Conservation (phyloP, 495 filamentous ascomycete species). For the Neurospora tetrasperma region DNA sequence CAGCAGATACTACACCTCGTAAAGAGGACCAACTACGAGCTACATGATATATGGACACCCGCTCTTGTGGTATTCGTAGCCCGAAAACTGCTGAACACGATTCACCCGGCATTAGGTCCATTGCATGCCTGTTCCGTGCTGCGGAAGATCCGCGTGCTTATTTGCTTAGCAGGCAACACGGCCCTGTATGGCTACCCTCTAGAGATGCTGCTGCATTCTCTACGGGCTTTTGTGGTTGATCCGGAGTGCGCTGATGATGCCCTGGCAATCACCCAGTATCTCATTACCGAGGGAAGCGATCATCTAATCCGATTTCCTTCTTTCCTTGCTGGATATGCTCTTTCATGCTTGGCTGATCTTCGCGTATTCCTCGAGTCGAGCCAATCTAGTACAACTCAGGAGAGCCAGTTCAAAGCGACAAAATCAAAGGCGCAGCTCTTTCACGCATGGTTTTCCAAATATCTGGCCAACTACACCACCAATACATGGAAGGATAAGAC, state of each 20-base stretch:
- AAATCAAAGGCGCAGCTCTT: conserved; percentile 57
- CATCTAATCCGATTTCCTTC: conserved; percentile 56
- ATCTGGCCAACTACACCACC: conserved; percentile 47
- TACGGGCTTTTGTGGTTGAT: conserved; percentile 70
- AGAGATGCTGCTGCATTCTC: conserved; percentile 81
- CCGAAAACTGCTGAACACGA: conserved; percentile 65
- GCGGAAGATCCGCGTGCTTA: conserved; percentile 70
- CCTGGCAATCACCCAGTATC: conserved; percentile 76
- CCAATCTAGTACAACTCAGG: conserved; percentile 61
- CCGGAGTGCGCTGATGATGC: conserved; percentile 86
- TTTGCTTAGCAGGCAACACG: conserved; percentile 62
- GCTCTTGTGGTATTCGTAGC: conserved; percentile 63
- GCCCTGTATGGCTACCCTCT: conserved; percentile 71
- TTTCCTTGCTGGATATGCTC: conserved; percentile 67
- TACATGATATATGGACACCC: conserved; percentile 63
- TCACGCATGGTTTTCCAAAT: conserved; percentile 58
- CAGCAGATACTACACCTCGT: conserved; percentile 69
- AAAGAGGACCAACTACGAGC: conserved; percentile 53
- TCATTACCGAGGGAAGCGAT: conserved; percentile 55
- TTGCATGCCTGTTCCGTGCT: conserved; percentile 78
- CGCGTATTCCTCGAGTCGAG: conserved; percentile 58
- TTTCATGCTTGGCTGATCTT: conserved; percentile 66
- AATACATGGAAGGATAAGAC: conserved; percentile 33
- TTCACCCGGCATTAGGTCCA: conserved; percentile 80
- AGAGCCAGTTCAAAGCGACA: conserved; percentile 61